Base-by-base conservation (phyloP, 352 stramenopile species). In the Phytophthora foliorum region DNA sequence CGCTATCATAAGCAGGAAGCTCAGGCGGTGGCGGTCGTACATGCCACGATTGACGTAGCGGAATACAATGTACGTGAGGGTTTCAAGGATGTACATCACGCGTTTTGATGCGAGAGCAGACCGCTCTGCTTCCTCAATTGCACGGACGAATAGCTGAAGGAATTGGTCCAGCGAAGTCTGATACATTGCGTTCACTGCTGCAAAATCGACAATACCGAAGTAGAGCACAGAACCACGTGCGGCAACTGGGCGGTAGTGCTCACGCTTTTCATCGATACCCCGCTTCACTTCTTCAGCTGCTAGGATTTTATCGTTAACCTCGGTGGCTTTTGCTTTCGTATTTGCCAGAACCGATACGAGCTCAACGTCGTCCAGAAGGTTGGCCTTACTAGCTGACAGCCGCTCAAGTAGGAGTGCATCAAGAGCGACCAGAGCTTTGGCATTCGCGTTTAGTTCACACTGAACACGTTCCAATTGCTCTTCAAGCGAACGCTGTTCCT, bases 301-400 rank as follows among this genome's bases (percentile, higher is more conserved):
- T 10, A 92, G 67, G 27, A 98, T 91, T 67, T 98, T 97, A 65
- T 96, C 90, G 54, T 97, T 96, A 10, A 97, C 91, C 68, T 97
- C 88, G 0, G 80, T 92, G 0, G 90, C 88, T 77, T 97, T 98
- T 19, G 88, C 78, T 68, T 98, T 98, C 6, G 92, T 98, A 50
- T 91, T 89, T 0, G 86, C 86, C 11, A 98, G 80, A 9, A 96
- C 89, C 0, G 74, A 82, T 16, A 97, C 96, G 10, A 98, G 78
- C 52, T 97, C 91, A 24, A 95, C 70, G 50, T 93, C 86, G 48
- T 98, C 93, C 7, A 98, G 73, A 27, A 98, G 60, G 51, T 97
- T 98, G 2, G 85, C 86, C 11, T 76, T 75, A 66, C 96, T 97
- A 4, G 90, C 84, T 24, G 90, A 93, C 10, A 98, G 65, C 0